A percentile compares a stretch with the other conserved stretches of the same genome.
Conservation (phyloP, 2,329 filamentous ascomycete genomes). For the Aspergillus intermedius region DNA sequence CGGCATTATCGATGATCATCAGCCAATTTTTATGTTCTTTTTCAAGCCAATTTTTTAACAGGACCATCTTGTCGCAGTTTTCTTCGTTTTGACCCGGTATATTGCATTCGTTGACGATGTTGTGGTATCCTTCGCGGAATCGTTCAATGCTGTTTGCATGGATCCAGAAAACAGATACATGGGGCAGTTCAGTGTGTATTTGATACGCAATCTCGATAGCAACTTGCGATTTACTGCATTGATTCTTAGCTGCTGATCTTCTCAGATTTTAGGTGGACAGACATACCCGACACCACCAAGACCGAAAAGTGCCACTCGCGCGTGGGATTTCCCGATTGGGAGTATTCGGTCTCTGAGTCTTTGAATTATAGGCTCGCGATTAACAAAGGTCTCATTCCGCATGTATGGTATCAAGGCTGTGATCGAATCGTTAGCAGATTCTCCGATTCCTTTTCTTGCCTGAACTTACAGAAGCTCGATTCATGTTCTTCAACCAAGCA, state of each 20-base stretch:
- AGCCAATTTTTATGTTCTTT: constrained; percentile 8
- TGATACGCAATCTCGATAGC: constrained; percentile 8
- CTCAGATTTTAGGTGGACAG: neutral
- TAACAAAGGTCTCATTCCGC: constrained; percentile 8
- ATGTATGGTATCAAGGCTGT: constrained; percentile 8
- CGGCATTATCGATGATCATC: constrained; percentile 15
- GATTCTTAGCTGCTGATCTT: neutral
- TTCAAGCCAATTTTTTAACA: constrained; percentile 9
- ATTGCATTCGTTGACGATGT: constrained; percentile 3
- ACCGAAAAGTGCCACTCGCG: constrained; percentile 7
- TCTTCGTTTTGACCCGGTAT: constrained; percentile 1
- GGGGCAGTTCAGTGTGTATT: neutral
- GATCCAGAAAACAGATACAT: constrained; percentile 8
- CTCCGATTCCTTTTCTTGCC: neutral
- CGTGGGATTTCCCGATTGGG: constrained; percentile 1
- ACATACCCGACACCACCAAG: constrained; percentile 10
- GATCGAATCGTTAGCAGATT: neutral
- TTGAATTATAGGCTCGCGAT: constrained; percentile 1
- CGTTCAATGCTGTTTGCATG: constrained; percentile 8
- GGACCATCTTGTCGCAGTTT: constrained; percentile 2
- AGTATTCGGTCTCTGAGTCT: constrained; percentile 2
- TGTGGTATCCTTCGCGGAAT: constrained; percentile 7
- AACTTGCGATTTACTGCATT: constrained; percentile 9
- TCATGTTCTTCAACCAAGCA: neutral
- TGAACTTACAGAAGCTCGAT: neutral